A percentile compares a stretch with the other conserved stretches of the same genome.
Evolutionary conservation across 2,329 filamentous ascomycete species (phyloP).

Genomic region (Colletotrichum simmondsii): DNA sequence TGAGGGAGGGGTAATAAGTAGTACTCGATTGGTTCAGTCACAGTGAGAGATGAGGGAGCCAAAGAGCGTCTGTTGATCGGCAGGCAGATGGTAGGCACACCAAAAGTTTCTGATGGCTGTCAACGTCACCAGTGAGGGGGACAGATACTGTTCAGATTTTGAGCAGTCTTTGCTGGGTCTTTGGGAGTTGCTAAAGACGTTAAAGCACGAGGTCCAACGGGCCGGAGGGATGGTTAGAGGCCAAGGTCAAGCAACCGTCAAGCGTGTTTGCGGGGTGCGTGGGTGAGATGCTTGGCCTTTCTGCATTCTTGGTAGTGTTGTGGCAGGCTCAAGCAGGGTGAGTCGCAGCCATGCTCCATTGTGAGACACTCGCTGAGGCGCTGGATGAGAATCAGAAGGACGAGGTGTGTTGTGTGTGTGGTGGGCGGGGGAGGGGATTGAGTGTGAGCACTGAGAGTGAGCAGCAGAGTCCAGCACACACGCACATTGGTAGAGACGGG

Average conservation of each 20-base stretch:
- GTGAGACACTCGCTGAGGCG: slow-evolving; percentile 27
- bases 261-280: background rate
- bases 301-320: slow-evolving; percentile 5
- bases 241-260: background rate
- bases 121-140: background rate
- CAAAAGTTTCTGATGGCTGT: background rate
- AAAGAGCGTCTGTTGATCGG: background rate
- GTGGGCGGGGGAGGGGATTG: background rate
- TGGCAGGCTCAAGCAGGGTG: background rate
- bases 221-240: background rate
- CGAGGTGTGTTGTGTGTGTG: background rate
- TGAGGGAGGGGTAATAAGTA: background rate
- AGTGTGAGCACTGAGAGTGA: background rate
- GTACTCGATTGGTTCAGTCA: background rate
- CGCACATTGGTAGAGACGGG: too few species aligned
- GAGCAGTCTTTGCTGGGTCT: background rate
- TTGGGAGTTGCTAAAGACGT: background rate
- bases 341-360: slow-evolving; percentile 17
- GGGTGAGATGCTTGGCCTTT: background rate
- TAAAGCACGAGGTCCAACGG: background rate
- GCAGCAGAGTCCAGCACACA: background rate
- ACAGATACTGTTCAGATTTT: background rate
- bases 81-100: background rate
- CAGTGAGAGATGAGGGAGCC: background rate
- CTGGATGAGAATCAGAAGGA: background rate